phyloP scores from a whole-genome alignment of 2,329 filamentous ascomycete species.

The Immersiporthe knoxdaviesiana region DNA sequence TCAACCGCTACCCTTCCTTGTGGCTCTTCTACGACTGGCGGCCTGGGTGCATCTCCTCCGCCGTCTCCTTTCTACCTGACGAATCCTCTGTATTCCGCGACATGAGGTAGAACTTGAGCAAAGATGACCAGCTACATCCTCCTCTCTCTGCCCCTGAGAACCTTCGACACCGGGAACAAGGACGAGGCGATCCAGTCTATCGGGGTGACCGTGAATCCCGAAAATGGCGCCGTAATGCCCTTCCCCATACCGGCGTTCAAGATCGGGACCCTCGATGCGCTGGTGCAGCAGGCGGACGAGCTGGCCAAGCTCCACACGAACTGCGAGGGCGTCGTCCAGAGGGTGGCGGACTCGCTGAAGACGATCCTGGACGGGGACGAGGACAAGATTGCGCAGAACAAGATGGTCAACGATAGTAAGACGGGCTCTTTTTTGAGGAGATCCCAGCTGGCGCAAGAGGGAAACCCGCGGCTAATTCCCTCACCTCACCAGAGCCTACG shows the following conservation, averaged over 20 bases:
- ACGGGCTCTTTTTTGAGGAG: not conserved
- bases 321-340: constrained; percentile 81
- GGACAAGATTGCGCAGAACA: constrained; percentile 80
- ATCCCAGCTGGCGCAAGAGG: not conserved
- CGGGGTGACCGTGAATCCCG: constrained; percentile 69
- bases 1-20: constrained; percentile 1
- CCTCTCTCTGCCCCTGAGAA: constrained; percentile 86
- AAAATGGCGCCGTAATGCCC: constrained; percentile 74
- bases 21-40: constrained; percentile 6
- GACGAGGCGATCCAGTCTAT: constrained; percentile 82
- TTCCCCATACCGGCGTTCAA: constrained; percentile 95
- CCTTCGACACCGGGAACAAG: constrained; percentile 77
- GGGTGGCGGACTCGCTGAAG: constrained; percentile 84
- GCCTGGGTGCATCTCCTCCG: not conserved
- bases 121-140: constrained; percentile 74
- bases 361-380: constrained; percentile 84
- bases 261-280: constrained; percentile 91
- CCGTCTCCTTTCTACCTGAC: not conserved
- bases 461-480: constrained; percentile 24
- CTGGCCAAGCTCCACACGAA: constrained; percentile 81
- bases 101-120: constrained; percentile 31
- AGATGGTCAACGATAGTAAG: constrained; percentile 92
- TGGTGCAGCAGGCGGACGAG: constrained; percentile 96
- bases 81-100: constrained; percentile 15
- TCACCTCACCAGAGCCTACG: constrained; percentile 73